Evolutionary conservation across 352 stramenopile species (phyloP).

Genomic region (Pilasporangium apinafurcum): DNA sequence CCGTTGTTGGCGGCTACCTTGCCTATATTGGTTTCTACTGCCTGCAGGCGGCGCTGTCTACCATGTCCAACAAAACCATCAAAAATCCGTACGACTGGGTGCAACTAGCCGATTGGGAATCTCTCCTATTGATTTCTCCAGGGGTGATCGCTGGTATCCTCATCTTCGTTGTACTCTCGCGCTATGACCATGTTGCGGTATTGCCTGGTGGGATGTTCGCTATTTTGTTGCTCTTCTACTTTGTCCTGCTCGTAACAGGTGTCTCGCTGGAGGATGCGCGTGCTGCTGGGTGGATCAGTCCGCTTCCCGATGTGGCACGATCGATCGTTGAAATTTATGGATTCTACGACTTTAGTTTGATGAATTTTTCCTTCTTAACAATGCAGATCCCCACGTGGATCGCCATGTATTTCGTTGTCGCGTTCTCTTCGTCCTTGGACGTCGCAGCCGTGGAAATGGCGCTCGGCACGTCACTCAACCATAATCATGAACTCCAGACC

Average conservation of each 20-base stretch:
- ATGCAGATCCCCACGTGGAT: conserved; percentile 88
- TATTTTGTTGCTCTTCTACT: conserved; percentile 80
- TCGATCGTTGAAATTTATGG: conserved; percentile 72
- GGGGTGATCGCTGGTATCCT: conserved; percentile 76
- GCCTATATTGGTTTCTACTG: conserved; percentile 95
- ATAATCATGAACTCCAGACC: conserved; percentile 94
- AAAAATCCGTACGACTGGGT: conserved; percentile 85
- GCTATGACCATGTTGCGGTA: conserved; percentile 71
- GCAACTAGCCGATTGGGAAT: conserved; percentile 65
- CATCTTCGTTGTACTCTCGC: conserved; percentile 83
- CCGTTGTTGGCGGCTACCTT: conserved; percentile 97
- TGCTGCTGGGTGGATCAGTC: conserved; percentile 88
- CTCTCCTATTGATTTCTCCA: conserved; percentile 80
- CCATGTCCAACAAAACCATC: conserved; percentile 89
- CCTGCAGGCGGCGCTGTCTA: conserved; percentile 74
- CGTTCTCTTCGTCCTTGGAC: conserved; percentile 96
- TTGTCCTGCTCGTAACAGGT: conserved; percentile 66
- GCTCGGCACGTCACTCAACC: conserved; percentile 90
- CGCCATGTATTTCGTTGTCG: conserved; percentile 98
- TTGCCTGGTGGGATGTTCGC: conserved; percentile 89
- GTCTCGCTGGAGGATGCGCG: conserved; percentile 86
- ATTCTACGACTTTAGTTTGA: conserved; percentile 66
- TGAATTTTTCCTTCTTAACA: conserved; percentile 52
- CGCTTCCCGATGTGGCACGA: conserved; percentile 49
- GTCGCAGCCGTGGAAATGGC: conserved; percentile 97